These are phyloP conservation scores for Cryptococcus jaspeensis DNA, from an alignment of 1,284 basidiomycete genomes.

Conservation along the genomic window DNA sequence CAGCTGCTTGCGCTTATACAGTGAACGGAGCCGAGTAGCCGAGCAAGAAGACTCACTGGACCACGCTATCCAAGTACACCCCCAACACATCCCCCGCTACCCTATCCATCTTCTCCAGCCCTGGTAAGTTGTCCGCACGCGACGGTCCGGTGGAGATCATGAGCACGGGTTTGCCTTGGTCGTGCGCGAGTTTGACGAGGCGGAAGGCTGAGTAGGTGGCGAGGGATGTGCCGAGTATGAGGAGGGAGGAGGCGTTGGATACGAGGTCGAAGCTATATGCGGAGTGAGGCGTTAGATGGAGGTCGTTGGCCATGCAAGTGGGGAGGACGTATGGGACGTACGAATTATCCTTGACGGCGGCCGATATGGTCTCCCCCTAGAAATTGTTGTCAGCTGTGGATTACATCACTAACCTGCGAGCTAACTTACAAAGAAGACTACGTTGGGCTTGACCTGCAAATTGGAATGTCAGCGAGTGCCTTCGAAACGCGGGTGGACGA, in stretches of 20 bases:
- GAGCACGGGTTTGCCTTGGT: conserved; percentile 71
- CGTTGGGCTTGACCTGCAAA: conserved; percentile 67
- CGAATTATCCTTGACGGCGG: conserved; percentile 66
- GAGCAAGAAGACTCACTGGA: conserved; percentile 41
- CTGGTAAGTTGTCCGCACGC: conserved; percentile 70
- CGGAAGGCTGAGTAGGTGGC: conserved; percentile 90
- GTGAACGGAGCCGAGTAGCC: too few relatives aligned
- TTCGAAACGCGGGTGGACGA: conserved; percentile 42
- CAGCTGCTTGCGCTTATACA: neutral
- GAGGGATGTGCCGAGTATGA: conserved; percentile 81
- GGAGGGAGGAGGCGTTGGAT: conserved; percentile 63
- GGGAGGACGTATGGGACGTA: conserved; percentile 51
- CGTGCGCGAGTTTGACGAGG: conserved; percentile 74
- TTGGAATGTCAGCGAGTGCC: conserved; percentile 4
- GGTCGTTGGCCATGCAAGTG: neutral
- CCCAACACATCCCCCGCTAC: conserved; percentile 66
- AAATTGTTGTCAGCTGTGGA: neutral
- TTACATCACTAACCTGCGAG: neutral
- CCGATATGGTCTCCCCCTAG: conserved; percentile 71
- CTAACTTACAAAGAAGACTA: conserved; percentile 67
- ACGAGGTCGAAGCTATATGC: conserved; percentile 61
- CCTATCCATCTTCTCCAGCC: conserved; percentile 73
- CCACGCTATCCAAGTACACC: conserved; percentile 53
- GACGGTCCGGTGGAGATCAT: conserved; percentile 83
- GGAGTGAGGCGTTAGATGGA: neutral